phyloP scores from a whole-genome alignment of 2,329 filamentous ascomycete genomes.

The Aspergillus persii region DNA sequence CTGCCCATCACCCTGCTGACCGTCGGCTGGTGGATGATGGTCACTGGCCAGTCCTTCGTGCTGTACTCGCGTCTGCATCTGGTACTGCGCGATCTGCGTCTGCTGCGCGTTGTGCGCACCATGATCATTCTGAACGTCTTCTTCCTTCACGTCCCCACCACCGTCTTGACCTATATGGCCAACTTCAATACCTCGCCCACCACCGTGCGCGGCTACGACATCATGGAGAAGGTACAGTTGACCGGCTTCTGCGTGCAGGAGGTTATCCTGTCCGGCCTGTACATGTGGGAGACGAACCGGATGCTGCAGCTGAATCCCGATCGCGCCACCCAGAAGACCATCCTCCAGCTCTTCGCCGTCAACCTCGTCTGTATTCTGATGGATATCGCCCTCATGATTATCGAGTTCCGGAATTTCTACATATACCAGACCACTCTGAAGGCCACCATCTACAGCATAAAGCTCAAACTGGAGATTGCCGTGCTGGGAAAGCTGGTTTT shows the following conservation, averaged over 20 bases:
- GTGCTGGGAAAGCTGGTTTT: conserved; percentile 49
- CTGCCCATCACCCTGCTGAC: conserved; percentile 40
- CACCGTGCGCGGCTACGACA: conserved; percentile 22
- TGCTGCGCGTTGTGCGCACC: conserved; percentile 48
- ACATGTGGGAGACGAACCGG: conserved; percentile 52
- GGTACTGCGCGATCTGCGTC: conserved; percentile 47
- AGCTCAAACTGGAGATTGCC: conserved; percentile 54
- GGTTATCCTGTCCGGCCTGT: conserved; percentile 46
- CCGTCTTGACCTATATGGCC: conserved; percentile 51
- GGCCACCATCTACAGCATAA: conserved; percentile 31
- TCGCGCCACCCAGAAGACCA: conserved; percentile 29
- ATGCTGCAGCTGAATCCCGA: conserved; percentile 26
- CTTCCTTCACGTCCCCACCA: conserved; percentile 52
- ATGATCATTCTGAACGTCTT: conserved; percentile 59
- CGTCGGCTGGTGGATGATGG: conserved; percentile 58
- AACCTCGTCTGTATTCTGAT: conserved; percentile 49
- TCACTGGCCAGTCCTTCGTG: conserved; percentile 60
- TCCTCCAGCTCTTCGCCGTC: conserved; percentile 56
- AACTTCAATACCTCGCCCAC: conserved; percentile 19
- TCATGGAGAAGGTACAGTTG: conserved; percentile 40
- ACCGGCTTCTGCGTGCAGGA: conserved; percentile 44
- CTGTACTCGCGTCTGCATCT: conserved; percentile 62
- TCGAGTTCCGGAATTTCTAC: conserved; percentile 41
- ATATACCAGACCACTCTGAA: conserved; percentile 41
- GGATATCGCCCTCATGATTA: conserved; percentile 43